Base-by-base conservation (phyloP, 345 rosid species). In the Gossypium raimondii region DNA sequence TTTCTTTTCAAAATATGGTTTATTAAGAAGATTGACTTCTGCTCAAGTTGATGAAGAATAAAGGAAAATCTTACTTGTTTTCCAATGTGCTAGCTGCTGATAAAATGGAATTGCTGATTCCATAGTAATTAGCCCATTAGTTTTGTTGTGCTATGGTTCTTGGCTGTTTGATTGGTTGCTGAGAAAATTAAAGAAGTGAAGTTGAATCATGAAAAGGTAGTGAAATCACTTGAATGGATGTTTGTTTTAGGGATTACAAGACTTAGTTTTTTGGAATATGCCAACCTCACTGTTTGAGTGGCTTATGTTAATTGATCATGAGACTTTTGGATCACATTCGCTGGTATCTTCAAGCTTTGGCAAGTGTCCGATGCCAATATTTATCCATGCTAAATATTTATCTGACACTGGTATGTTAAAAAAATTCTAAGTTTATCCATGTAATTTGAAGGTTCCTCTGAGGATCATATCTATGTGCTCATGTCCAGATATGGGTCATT, bases 251-350 rank as follows among this genome's bases (percentile, higher is more conserved):
- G 43, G 22, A 48, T 2, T 12, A 9, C 13, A 45, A 44, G 13
- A 24, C 27, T 24, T 67, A 13, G 20, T 67, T 67, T 22, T 48
- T 11, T 11, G 51, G 51, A 66, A 13, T 13, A 7, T 22, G 18
- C 41, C 48, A 48, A 48, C 50, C 72, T 67, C 8, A 1, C 18
- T 24, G 7, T 24, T 24, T 50, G 58, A 6, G 43, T 68, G 57
- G 72, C 43, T 25, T 14, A 24, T 16, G 8, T 55, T 25, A 50
- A 68, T 48, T 50, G 72, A 68, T 48, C 72, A 47, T 47, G 56
- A 47, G 20, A 67, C 38, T 67, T 47, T 55, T 67, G 43, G 72
- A 22, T 63, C 25, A 34, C 67, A 63, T 38, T 64, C 71, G 25
- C 44, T 25, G 72, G 56, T 48, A 50, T 68, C 41, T 68, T 50